These are phyloP conservation scores for Silene noctiflora DNA, from an alignment of 179 eudicot genomes.

Conservation along the genomic window DNA sequence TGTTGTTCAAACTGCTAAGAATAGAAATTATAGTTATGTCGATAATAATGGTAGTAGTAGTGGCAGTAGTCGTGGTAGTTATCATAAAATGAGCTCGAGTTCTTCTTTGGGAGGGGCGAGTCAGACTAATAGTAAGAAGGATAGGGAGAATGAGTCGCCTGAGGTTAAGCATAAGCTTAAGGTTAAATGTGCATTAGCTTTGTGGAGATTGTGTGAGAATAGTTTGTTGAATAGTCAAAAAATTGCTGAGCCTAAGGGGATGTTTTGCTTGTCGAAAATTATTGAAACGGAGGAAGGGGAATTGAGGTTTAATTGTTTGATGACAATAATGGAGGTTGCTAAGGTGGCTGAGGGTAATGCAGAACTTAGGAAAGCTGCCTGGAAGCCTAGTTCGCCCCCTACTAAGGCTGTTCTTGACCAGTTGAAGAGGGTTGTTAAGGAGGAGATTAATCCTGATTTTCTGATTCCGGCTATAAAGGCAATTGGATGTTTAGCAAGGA, in stretches of 20 bases:
- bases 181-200: conserved; percentile 46
- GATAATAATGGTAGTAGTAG: conserved; percentile 10
- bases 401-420: conserved; percentile 60
- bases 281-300: conserved; percentile 57
- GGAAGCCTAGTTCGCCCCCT: conserved; percentile 61
- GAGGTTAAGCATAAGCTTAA: conserved; percentile 51
- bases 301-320: conserved; percentile 51
- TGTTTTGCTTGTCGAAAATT: conserved; percentile 57
- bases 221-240: conserved; percentile 59
- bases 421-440: conserved; percentile 50
- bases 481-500: conserved; percentile 60
- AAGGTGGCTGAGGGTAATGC: conserved; percentile 55
- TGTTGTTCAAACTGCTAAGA: conserved; percentile 47
- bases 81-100: conserved; percentile 31
- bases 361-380: conserved; percentile 55
- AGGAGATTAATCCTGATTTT: conserved; percentile 35
- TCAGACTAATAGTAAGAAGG: conserved; percentile 34
- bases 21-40: conserved; percentile 17
- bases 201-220: conserved; percentile 51
- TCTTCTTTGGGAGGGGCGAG: conserved; percentile 39
- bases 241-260: conserved; percentile 62
- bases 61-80: conserved; percentile 20
- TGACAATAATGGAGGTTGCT: conserved; percentile 63
- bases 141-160: conserved; percentile 48
- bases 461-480: conserved; percentile 49